A percentile compares a stretch with the other conserved stretches of the same genome.
Conservation (phyloP, 768 basidiomycete species). For the Rhizopogon vinicolor region DNA sequence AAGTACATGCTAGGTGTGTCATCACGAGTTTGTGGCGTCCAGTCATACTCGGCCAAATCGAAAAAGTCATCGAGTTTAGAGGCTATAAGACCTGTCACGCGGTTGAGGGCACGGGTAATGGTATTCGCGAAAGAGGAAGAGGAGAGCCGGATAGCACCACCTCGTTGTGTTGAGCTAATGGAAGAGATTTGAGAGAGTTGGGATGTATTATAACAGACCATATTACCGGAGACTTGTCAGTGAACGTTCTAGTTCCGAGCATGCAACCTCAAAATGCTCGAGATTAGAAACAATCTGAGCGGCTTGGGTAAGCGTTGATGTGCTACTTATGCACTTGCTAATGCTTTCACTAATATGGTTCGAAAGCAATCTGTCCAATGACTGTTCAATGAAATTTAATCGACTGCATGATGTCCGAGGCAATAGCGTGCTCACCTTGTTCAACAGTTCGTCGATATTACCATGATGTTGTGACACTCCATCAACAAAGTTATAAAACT, state of each 20-base stretch:
- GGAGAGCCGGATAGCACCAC: constrained; percentile 71
- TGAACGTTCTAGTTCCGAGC: constrained; percentile 78
- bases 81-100: constrained; percentile 78
- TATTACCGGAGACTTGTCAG: constrained; percentile 76
- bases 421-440: constrained; percentile 51
- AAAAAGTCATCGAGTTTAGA: constrained; percentile 96
- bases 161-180: constrained; percentile 73
- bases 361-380: constrained; percentile 78
- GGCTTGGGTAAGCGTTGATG: constrained; percentile 82
- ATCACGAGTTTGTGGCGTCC: constrained; percentile 72
- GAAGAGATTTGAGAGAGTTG: constrained; percentile 1
- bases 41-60: constrained; percentile 92
- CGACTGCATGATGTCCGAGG: background rate
- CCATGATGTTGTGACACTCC: constrained; percentile 89
- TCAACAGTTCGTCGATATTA: constrained; percentile 87
- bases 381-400: constrained; percentile 39
- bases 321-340: constrained; percentile 63
- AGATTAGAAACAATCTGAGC: constrained; percentile 91
- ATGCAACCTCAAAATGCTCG: constrained; percentile 86
- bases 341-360: constrained; percentile 75
- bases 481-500: constrained; percentile 95
- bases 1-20: constrained; percentile 89
- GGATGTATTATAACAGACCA: background rate
- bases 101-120: constrained; percentile 61
- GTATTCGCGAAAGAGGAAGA: constrained; percentile 67